phyloP scores from a whole-genome alignment of 140 eudicot species.

The Oenanthe javanica region DNA sequence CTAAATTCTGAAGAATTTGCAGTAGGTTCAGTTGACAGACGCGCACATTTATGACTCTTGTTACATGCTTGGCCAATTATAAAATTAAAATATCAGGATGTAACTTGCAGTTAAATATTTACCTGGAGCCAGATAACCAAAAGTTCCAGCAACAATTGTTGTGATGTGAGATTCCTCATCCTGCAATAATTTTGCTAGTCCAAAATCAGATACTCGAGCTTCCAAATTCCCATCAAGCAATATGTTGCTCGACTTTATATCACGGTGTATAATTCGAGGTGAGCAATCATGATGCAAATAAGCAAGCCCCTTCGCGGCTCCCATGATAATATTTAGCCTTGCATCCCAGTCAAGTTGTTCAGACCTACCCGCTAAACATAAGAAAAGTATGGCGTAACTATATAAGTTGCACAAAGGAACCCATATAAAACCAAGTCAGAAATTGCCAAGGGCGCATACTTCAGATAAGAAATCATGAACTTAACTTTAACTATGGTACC shows the following conservation, averaged over 20 bases:
- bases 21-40: not conserved
- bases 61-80: not conserved
- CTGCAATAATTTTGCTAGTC: slow-evolving; percentile 86
- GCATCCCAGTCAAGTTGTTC: slow-evolving; percentile 92
- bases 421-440: not conserved
- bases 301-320: slow-evolving; percentile 96
- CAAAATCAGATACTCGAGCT: slow-evolving; percentile 98
- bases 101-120: slow-evolving; percentile 8
- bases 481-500: not conserved
- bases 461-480: too few species aligned
- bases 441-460: not conserved
- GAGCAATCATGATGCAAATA: slow-evolving; percentile 99
- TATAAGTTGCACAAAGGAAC: not conserved
- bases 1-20: not conserved
- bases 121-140: slow-evolving; percentile 99
- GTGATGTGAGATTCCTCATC: slow-evolving; percentile 99
- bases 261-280: slow-evolving; percentile 94
- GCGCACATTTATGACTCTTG: not conserved
- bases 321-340: slow-evolving; percentile 70
- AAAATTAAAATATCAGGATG: not conserved
- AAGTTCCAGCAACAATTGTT: slow-evolving; percentile 97
- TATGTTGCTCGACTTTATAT: slow-evolving; percentile 95
- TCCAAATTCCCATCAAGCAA: slow-evolving; percentile 93
- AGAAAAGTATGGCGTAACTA: not conserved
- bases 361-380: slow-evolving; percentile 47